Evolutionary conservation across 495 filamentous ascomycete genomes (phyloP), one percentile per base, ranked within the genome.

Genomic region (Entonaema liquescens): DNA sequence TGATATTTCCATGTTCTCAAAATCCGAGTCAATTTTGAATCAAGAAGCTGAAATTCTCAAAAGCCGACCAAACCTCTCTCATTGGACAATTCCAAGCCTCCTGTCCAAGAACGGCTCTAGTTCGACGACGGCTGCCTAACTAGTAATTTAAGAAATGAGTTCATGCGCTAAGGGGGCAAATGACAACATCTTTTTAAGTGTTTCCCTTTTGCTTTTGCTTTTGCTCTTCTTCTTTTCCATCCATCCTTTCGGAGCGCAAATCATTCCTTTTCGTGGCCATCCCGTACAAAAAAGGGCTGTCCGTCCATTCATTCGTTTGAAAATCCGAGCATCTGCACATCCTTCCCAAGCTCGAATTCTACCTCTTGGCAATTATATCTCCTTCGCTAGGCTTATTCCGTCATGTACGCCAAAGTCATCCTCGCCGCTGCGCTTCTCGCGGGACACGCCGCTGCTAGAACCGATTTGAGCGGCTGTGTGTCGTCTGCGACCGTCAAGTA

Each of bases 381-480:
- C n/a, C n/a, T n/a, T n/a, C n/a, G n/a, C n/a, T n/a, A n/a, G n/a
- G n/a, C n/a, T n/a, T n/a, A n/a, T n/a, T n/a, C n/a, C n/a, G n/a
- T n/a, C n/a, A n/a, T n/a, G n/a, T n/a, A n/a, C 42, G 54, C 62
- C 21, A 58, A 67, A 21, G 25, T 25, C 6, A 59, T 73, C 62
- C 50, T 78, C 33, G 26, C 65, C 23, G 69, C 63, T 65, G 62
- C 65, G 13, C 38, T 73, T 0, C 65, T 77, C 42, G 65, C 67
- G 33, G 60, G 68, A 6, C 68, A 59, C 21, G 80, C 77, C 29
- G 52, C 70, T 13, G 85, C 83, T 47, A 82, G 74, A 62, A 87
- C 84, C 49, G 81, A 86, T 73, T 62, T 83, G 35, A 63, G 29
- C 6, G 85, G 85, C 72, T 87, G 84, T 75, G 64, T 72, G 11